Evolutionary conservation across 2,329 filamentous ascomycete species (phyloP).

Genomic region (Aureobasidium sp.): DNA sequence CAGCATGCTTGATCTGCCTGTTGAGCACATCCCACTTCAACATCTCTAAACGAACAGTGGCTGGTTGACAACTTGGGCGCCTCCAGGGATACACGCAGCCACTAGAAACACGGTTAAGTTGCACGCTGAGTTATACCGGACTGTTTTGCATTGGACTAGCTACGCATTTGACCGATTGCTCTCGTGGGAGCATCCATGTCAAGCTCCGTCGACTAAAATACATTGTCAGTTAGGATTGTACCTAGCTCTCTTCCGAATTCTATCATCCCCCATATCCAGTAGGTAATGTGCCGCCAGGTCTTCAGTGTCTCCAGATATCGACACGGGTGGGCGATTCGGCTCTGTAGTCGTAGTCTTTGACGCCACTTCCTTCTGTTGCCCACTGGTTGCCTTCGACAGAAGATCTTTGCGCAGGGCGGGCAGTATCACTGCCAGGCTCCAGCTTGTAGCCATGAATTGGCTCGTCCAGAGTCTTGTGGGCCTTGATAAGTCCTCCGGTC

Average conservation of each 20-base stretch:
- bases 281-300: not conserved
- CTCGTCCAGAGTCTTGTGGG: not conserved
- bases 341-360: slow-evolving; percentile 6
- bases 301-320: not conserved
- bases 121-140: not conserved
- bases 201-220: not conserved
- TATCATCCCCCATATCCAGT: not conserved
- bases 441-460: not conserved
- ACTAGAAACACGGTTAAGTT: not conserved
- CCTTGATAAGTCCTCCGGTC: slow-evolving; percentile 31
- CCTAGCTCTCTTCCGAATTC: not conserved
- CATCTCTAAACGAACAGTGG: not conserved
- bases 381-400: not conserved
- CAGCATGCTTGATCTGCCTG: not conserved
- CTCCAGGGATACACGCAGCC: not conserved
- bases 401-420: not conserved
- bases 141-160: not conserved
- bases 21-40: not conserved
- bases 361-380: not conserved
- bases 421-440: not conserved
- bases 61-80: not conserved
- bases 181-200: not conserved
- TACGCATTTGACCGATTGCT: not conserved
- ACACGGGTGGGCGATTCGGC: not conserved
- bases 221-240: not conserved